Evolutionary conservation across 139 green algal genomes (phyloP), one percentile per base, ranked within the genome.

Genomic region (Protoeuglena noctilucae): DNA sequence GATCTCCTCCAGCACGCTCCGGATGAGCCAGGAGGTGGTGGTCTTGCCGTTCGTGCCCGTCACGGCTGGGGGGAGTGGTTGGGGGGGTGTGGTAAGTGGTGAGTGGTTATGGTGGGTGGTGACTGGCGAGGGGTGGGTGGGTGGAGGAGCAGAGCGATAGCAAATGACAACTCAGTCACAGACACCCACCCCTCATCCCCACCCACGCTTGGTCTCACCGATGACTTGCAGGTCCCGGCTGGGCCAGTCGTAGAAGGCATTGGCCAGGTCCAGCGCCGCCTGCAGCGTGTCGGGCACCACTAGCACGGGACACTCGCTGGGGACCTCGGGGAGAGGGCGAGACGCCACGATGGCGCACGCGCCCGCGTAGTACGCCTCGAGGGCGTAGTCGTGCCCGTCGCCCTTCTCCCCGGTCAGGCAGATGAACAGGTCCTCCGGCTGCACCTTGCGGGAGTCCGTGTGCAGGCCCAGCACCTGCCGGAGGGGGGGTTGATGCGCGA

Each of bases 11-110:
- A 95, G 71, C 5, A 96, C 76, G 28, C 81, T 75, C 6, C 83
- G 77, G 14, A 91, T 66, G 21, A 98, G 69, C 82, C 89, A 96
- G 22, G 72, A 67, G 0, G 74, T 77, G 1, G 88, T 97, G n/a
- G 85, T 96, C 76, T 99, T 99, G 53, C 92, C 92, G 40, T 71
- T 66, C 19, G 64, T 82, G 25, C 91, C 91, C 30, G 79, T 69
- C 18, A 96, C 55, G 22, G 68, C 84, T 9, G 2, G 68, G 62
- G n/a, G 65, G 58, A 65, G 84, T 63, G 27, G 56, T 56, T 9
- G 43, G 48, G 0, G 61, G 68, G 2, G 77, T 75, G 14, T 45
- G 53, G 25, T 78, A 71, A 72, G 40, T 41, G 41, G 18, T 29
- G 53, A 68, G 1, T 71, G 71, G 24, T n/a, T n/a, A n/a, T n/a